phyloP scores from a whole-genome alignment of 768 basidiomycete genomes.

The Kwoniella shandongensis region DNA sequence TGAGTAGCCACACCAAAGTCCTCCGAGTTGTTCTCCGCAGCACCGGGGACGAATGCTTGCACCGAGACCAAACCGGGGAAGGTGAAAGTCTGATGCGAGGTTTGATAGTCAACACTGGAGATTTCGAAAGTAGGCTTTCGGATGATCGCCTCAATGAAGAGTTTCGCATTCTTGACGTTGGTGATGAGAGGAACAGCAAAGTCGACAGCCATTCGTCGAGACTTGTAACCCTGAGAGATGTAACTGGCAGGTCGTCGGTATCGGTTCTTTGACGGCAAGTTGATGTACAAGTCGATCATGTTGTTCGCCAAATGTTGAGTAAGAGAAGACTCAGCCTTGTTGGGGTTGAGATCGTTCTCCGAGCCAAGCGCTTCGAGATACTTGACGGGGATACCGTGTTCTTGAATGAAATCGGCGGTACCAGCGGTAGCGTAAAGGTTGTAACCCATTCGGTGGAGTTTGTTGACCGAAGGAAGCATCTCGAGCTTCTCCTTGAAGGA shows the following conservation, averaged over 20 bases:
- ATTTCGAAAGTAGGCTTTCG: slow-evolving; percentile 84
- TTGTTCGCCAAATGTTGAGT: slow-evolving; percentile 91
- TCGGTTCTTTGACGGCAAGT: slow-evolving; percentile 95
- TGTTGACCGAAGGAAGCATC: slow-evolving; percentile 90
- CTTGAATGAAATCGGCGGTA: slow-evolving; percentile 93
- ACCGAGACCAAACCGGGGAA: slow-evolving; percentile 93
- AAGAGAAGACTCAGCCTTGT: slow-evolving; percentile 96
- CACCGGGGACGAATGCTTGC: slow-evolving; percentile 75
- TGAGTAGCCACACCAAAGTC: slow-evolving; percentile 71
- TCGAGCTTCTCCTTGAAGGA: slow-evolving; percentile 97
- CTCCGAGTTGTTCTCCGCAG: slow-evolving; percentile 60
- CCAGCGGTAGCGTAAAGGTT: slow-evolving; percentile 96
- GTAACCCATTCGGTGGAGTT: slow-evolving; percentile 87
- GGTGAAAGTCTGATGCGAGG: slow-evolving; percentile 80
- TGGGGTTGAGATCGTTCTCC: slow-evolving; percentile 64
- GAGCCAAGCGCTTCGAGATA: slow-evolving; percentile 81
- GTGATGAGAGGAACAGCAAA: slow-evolving; percentile 96
- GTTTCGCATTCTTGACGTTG: slow-evolving; percentile 97
- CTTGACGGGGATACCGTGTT: slow-evolving; percentile 97
- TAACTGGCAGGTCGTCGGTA: slow-evolving; percentile 97
- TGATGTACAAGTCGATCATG: slow-evolving; percentile 99
- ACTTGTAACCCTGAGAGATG: slow-evolving; percentile 92
- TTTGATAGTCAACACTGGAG: slow-evolving; percentile 87
- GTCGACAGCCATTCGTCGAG: slow-evolving; percentile 97
- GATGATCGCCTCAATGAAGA: slow-evolving; percentile 78